Conservation (phyloP, 768 basidiomycete species). For the Exidia glandulosa region DNA sequence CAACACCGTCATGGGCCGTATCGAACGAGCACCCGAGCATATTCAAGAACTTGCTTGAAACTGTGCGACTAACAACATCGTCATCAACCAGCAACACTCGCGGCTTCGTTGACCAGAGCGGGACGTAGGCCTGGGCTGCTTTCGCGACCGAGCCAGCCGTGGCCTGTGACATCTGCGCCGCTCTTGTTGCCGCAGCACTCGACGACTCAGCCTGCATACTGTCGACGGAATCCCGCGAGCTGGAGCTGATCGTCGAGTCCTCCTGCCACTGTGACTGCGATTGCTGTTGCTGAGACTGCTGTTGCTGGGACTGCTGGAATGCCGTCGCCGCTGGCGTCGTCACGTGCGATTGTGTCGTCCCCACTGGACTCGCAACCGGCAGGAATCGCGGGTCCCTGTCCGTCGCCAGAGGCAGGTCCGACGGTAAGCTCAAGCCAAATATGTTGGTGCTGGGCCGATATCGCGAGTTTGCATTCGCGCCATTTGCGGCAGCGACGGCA, state of each 20-base stretch:
- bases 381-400: neutral
- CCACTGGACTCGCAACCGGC: neutral
- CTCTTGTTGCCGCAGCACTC: neutral
- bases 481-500: neutral
- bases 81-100: slow-evolving; percentile 29
- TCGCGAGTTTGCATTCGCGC: neutral
- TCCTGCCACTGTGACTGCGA: neutral
- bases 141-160: neutral
- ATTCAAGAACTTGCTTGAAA: slow-evolving; percentile 89
- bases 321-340: neutral
- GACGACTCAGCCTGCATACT: neutral
- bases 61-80: slow-evolving; percentile 54
- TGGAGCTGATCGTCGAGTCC: neutral
- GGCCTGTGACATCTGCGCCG: neutral
- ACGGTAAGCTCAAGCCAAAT: neutral
- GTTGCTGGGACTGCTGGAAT: neutral
- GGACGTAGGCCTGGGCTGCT: neutral
- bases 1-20: slow-evolving; percentile 86
- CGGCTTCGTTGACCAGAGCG: slow-evolving; percentile 10
- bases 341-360: neutral
- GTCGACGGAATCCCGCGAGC: neutral
- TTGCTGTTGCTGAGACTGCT: neutral
- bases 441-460: neutral
- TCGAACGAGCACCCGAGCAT: slow-evolving; percentile 93
- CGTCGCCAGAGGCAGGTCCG: neutral